Evolutionary conservation across 306 rosid species (phyloP).

Genomic region (Vachellia collinsii): DNA sequence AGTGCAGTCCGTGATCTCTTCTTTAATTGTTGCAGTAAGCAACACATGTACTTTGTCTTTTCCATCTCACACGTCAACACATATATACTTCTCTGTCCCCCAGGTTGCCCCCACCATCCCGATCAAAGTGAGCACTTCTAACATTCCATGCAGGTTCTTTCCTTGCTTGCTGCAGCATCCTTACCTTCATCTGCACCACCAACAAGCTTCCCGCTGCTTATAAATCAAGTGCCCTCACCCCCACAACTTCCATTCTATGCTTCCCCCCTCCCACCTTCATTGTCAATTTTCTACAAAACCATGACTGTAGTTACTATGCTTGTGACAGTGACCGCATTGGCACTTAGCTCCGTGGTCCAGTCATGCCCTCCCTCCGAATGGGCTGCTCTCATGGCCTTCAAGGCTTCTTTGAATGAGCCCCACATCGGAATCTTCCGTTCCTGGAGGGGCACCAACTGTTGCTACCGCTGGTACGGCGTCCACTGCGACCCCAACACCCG

Average conservation of each 20-base stretch:
- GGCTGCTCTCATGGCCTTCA: slow-evolving; percentile 68
- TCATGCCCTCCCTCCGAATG: slow-evolving; percentile 69
- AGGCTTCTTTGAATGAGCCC: slow-evolving; percentile 62
- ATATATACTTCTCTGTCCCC: neutral
- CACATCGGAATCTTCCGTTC: slow-evolving; percentile 67
- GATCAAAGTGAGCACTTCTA: neutral
- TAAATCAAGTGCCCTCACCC: neutral
- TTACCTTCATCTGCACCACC: neutral
- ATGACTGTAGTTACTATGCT: slow-evolving; percentile 31
- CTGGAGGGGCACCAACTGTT: slow-evolving; percentile 85
- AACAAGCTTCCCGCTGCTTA: neutral
- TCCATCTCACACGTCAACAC: neutral
- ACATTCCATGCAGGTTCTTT: slow-evolving; percentile 30
- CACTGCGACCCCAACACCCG: slow-evolving; percentile 62
- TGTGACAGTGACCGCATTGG: slow-evolving; percentile 23
- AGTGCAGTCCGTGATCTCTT: slow-evolving; percentile 23
- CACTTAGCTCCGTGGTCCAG: slow-evolving; percentile 1
- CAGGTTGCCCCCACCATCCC: slow-evolving; percentile 4
- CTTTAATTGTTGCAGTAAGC: slow-evolving; percentile 7
- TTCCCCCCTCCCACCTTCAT: neutral
- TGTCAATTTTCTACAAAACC: neutral
- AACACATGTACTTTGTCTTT: neutral
- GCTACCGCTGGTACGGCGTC: slow-evolving; percentile 76
- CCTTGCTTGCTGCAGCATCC: neutral
- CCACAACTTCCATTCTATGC: neutral